These are phyloP conservation scores for Didymella sp. DNA, from an alignment of 2,329 filamentous ascomycete genomes.

Conservation along the genomic window DNA sequence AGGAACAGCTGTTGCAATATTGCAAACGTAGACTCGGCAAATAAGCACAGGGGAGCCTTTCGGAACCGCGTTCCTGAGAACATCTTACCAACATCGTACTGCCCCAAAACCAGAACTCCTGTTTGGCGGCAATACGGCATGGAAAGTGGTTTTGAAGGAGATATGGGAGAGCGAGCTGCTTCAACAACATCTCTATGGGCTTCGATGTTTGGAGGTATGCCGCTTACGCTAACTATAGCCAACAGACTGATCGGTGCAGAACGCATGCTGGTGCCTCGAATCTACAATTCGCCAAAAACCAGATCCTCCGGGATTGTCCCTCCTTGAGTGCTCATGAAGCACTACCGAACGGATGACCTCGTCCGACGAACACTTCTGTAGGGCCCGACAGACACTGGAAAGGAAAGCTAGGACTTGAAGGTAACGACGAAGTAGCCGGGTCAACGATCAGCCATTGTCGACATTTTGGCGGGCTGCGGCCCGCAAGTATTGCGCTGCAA, in stretches of 20 bases:
- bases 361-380: no score
- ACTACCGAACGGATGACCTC: no score
- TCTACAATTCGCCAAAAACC: not conserved
- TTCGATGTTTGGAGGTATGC: not conserved
- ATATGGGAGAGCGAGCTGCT: not conserved
- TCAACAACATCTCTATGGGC: not conserved
- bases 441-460: no score
- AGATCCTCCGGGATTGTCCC: no score
- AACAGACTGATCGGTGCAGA: not conserved
- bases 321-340: no score
- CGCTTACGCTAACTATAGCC: not conserved
- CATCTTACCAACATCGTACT: constrained; percentile 7
- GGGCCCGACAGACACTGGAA: no score
- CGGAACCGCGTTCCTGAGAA: constrained; percentile 24
- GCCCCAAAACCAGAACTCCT: not conserved
- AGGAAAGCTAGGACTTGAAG: no score
- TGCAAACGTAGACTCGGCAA: constrained; percentile 30
- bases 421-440: no score
- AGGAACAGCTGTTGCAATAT: constrained; percentile 41
- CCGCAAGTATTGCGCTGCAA: no score
- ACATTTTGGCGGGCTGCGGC: no score
- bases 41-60: constrained; percentile 31
- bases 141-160: not conserved
- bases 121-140: not conserved
- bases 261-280: not conserved